Conservation (phyloP, 768 basidiomycete species). For the Gymnopilus junonius region DNA sequence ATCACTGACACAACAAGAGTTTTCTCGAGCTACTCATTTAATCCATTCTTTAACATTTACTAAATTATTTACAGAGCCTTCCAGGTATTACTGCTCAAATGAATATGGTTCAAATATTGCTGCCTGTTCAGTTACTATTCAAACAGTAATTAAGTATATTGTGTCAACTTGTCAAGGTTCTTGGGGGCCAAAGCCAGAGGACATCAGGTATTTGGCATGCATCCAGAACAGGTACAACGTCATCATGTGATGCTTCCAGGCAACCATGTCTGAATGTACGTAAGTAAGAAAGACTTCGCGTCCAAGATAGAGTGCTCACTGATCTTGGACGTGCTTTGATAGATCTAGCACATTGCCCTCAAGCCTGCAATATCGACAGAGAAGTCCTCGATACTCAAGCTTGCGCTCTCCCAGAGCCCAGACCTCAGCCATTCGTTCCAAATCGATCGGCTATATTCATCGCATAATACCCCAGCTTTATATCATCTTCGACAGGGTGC, state of each 20-base stretch:
- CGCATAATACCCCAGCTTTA: neutral
- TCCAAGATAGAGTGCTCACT: neutral
- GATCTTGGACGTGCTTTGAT: neutral
- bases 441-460: neutral
- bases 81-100: too few relatives aligned
- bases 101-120: too few relatives aligned
- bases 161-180: too few relatives aligned
- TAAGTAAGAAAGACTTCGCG: too few relatives aligned
- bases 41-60: too few relatives aligned
- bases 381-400: neutral
- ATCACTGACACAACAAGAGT: too few relatives aligned
- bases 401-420: neutral
- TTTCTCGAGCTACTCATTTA: too few relatives aligned
- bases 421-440: too few relatives aligned
- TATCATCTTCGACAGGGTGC: neutral
- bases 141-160: too few relatives aligned
- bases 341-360: neutral
- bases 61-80: too few relatives aligned
- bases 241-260: neutral
- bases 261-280: neutral
- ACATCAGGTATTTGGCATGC: neutral
- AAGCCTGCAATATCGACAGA: neutral
- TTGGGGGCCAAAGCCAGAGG: neutral
- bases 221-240: neutral
- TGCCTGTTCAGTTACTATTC: too few relatives aligned